Evolutionary conservation across 805 yeast genomes (phyloP).

Genomic region (Ogataea angusta): DNA sequence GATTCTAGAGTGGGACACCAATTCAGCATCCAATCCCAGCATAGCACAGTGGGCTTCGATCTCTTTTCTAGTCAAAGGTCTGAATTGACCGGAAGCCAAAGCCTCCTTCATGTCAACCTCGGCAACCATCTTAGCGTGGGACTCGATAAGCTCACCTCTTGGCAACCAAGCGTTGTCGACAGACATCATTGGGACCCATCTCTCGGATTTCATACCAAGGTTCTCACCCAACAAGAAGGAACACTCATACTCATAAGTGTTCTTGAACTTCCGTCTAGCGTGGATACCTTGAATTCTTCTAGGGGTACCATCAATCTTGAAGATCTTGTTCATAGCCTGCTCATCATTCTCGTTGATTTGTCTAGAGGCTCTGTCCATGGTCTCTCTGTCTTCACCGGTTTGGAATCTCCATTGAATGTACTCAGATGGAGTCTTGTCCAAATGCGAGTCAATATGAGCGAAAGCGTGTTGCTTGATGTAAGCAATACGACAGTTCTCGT

Average conservation of each 20-base stretch:
- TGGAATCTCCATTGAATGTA: constrained; percentile 99
- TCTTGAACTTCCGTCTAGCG: constrained; percentile 99
- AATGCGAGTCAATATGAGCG: constrained; percentile 97
- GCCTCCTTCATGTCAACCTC: constrained; percentile 99
- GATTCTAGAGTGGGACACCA: constrained; percentile 99
- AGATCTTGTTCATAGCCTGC: constrained; percentile 98
- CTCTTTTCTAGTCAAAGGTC: constrained; percentile 99
- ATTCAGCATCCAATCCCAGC: constrained; percentile 98
- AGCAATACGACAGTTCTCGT: constrained; percentile 99
- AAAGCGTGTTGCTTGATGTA: constrained; percentile 99
- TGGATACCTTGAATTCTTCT: constrained; percentile 94
- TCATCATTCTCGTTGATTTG: constrained; percentile 96
- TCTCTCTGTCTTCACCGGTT: constrained; percentile 99
- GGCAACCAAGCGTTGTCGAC: constrained; percentile 99
- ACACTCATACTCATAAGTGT: constrained; percentile 99
- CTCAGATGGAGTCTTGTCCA: constrained; percentile 99
- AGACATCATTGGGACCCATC: constrained; percentile 99
- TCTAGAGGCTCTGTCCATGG: constrained; percentile 99
- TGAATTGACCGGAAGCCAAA: constrained; percentile 99
- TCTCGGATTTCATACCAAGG: constrained; percentile 97
- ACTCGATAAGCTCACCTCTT: constrained; percentile 96
- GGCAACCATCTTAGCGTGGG: constrained; percentile 98
- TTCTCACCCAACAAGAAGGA: constrained; percentile 97
- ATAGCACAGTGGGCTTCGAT: constrained; percentile 97
- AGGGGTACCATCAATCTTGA: constrained; percentile 97